Evolutionary conservation across 352 stramenopile genomes (phyloP).

Genomic region (Pythium apleroticum): DNA sequence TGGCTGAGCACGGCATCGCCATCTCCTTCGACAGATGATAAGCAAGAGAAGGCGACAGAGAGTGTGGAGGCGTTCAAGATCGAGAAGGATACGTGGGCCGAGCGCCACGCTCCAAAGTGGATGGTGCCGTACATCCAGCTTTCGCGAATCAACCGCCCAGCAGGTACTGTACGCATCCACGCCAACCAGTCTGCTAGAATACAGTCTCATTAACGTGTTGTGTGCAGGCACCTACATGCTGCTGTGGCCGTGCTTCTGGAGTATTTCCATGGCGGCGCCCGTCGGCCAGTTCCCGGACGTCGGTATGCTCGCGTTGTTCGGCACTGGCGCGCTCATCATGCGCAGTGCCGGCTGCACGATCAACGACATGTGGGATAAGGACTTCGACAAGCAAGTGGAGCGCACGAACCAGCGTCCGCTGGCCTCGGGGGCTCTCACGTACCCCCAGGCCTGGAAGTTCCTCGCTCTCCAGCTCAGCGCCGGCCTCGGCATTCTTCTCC

Average conservation of each 20-base stretch:
- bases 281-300: conserved; percentile 78
- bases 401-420: conserved; percentile 95
- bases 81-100: conserved; percentile 88
- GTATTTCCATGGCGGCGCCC: conserved; percentile 92
- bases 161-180: conserved; percentile 36
- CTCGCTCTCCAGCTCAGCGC: conserved; percentile 92
- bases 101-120: conserved; percentile 68
- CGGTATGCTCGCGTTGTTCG: conserved; percentile 79
- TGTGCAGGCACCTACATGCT: conserved; percentile 93
- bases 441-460: conserved; percentile 91
- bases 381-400: conserved; percentile 96
- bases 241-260: conserved; percentile 97
- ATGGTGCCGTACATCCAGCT: conserved; percentile 88
- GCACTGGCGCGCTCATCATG: conserved; percentile 96
- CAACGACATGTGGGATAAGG: conserved; percentile 99
- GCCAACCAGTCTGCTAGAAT: neutral
- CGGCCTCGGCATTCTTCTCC: conserved; percentile 93
- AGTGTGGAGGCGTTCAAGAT: conserved; percentile 49
- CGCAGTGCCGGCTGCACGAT: conserved; percentile 97
- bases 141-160: conserved; percentile 80
- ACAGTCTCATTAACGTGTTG: neutral
- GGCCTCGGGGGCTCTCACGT: conserved; percentile 89
- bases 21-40: conserved; percentile 9
- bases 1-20: conserved; percentile 16
- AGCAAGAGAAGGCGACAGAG: neutral